Evolutionary conservation across 177 flowering plant genomes (phyloP).

Genomic region (Vitis hybrid): DNA sequence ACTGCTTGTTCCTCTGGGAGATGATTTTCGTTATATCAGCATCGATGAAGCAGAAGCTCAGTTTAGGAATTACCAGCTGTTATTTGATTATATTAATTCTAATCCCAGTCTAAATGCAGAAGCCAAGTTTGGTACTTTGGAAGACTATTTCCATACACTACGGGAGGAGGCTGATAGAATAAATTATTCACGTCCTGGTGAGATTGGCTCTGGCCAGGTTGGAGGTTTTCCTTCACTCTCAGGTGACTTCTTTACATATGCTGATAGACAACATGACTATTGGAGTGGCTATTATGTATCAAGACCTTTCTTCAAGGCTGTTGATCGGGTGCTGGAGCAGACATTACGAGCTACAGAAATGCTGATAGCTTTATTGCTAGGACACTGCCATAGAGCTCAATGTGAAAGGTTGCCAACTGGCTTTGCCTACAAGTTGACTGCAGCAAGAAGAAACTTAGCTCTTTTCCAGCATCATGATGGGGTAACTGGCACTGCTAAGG

Average conservation of each 20-base stretch:
- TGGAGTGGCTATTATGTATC: constrained; percentile 99
- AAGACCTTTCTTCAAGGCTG: constrained; percentile 96
- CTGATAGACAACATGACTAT: constrained; percentile 90
- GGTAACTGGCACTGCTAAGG: constrained; percentile 96
- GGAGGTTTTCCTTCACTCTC: constrained; percentile 89
- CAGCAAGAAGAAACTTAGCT: constrained; percentile 94
- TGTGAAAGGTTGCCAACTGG: constrained; percentile 83
- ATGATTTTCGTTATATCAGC: constrained; percentile 90
- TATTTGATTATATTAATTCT: constrained; percentile 91
- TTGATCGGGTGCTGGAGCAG: constrained; percentile 93
- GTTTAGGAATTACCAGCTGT: constrained; percentile 82
- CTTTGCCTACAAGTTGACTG: constrained; percentile 84
- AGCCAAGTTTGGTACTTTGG: constrained; percentile 93
- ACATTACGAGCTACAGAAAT: constrained; percentile 90
- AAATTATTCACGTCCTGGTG: constrained; percentile 78
- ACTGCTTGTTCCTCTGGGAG: constrained; percentile 94
- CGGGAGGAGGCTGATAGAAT: constrained; percentile 90
- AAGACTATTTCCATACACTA: constrained; percentile 81
- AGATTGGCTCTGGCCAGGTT: constrained; percentile 78
- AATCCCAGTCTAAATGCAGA: constrained; percentile 80
- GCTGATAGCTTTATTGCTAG: constrained; percentile 73
- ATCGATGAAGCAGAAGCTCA: constrained; percentile 94
- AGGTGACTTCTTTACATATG: constrained; percentile 97
- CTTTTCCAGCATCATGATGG: constrained; percentile 99
- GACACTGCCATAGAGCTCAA: constrained; percentile 69